Evolutionary conservation across 768 basidiomycete species (phyloP).

Genomic region (Agrocybe pediades): DNA sequence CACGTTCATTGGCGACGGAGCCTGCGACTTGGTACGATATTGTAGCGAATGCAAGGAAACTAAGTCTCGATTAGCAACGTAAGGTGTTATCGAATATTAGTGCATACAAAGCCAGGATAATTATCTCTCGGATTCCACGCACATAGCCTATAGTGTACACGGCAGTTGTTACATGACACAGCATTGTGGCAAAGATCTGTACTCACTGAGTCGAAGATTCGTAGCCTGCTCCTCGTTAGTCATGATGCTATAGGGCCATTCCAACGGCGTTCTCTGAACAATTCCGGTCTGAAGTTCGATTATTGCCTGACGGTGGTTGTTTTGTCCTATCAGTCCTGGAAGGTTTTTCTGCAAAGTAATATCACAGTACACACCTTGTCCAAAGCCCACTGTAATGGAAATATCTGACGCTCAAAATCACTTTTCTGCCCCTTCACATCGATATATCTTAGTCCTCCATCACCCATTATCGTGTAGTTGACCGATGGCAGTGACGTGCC

Average conservation of each 20-base stretch:
- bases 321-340: neutral
- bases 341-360: neutral
- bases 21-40: constrained; percentile 81
- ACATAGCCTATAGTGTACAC: constrained; percentile 54
- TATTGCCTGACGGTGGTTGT: constrained; percentile 46
- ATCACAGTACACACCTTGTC: constrained; percentile 53
- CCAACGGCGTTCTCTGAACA: constrained; percentile 55
- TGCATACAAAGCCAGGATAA: constrained; percentile 68
- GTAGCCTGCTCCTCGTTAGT: constrained; percentile 66
- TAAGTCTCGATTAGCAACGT: constrained; percentile 20
- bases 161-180: neutral
- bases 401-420: constrained; percentile 65
- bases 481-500: constrained; percentile 35
- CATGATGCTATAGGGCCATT: constrained; percentile 73
- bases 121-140: constrained; percentile 57
- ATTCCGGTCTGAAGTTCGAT: constrained; percentile 67
- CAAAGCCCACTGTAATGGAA: constrained; percentile 79
- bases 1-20: constrained; percentile 65
- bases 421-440: constrained; percentile 67
- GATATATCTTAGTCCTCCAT: constrained; percentile 63
- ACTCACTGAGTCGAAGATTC: constrained; percentile 56
- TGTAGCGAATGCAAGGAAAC: constrained; percentile 72
- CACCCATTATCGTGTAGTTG: constrained; percentile 73
- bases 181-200: neutral
- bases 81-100: neutral